Base-by-base conservation (phyloP, 805 yeast genomes). In the Saccharomycopsis sp. region DNA sequence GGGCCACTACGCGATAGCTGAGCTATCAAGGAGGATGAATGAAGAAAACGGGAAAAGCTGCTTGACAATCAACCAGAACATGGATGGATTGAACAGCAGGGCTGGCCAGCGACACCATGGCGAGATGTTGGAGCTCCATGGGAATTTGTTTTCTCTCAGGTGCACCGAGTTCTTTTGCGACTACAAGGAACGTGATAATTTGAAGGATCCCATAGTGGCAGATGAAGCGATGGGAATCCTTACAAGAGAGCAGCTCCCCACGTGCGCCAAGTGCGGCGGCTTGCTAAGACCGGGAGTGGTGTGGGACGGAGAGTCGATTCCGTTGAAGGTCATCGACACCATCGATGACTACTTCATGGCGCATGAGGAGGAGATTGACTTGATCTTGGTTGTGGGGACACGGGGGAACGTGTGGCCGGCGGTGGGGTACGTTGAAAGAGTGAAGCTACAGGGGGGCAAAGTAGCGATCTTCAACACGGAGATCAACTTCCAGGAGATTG, bases 241-340 rank as follows among this genome's bases (percentile, higher is more conserved):
- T 16, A 3, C 10, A 0, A 70, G 61, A 35, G 53, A 58, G 1
- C 75, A 74, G 2, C 64, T 85, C 8, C 95, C 95, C 1, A 69
- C 59, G 30, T 87, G 96, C 56, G 95, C 95, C 0, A 61, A 61
- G 8, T 87, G 96, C 55, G 68, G 65, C 4, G 80, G 78, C 0
- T 55, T 81, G 9, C 60, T 87, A 43, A 65, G 96, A 17, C 96
- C 96, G 0, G 95, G 92, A 0, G 94, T 87, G 3, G 88, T 86
- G 4, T 87, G 95, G 96, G 85, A 81, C 60, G 96, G 96, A n/a
- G 96, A 87, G 58, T 69, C 86, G 12, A 61, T 87, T 34, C 85
- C 94, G 0, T 57, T 83, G 41, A 61, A 61, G 36, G 69, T 68
- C 9, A 70, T 87, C 43, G 78, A 76, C 46, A 61, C 61, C 32